Percentiles rank a stretch among this genome's conserved stretches.
Conservation (phyloP, 371 early-diverging fungal species). For the Basidiobolus meristosporus region DNA sequence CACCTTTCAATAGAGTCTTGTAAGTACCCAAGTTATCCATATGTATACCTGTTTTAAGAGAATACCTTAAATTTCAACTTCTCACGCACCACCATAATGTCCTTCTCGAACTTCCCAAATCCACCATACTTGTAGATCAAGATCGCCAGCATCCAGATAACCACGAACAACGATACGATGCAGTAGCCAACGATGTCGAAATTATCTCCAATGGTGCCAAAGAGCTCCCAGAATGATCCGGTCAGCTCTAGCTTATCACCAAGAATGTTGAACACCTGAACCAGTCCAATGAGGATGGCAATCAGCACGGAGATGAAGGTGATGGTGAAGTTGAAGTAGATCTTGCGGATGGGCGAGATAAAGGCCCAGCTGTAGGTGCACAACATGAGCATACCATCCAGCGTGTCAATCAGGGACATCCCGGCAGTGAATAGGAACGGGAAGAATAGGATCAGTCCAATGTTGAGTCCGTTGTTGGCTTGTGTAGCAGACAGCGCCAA, state of each 20-base stretch:
- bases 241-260: conserved; percentile 18
- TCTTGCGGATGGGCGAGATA: too few relatives aligned
- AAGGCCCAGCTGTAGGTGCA: too few relatives aligned
- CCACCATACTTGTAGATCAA: conserved; percentile 17
- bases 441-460: conserved; percentile 26
- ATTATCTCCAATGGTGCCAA: too few relatives aligned
- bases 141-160: conserved; percentile 20
- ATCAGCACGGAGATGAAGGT: too few relatives aligned
- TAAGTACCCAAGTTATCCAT: too few relatives aligned
- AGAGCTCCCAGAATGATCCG: conserved; percentile 35
- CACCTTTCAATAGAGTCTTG: too few relatives aligned
- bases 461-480: conserved; percentile 19
- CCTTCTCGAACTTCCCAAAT: conserved; percentile 17
- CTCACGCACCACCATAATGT: too few relatives aligned
- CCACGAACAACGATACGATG: conserved; percentile 22
- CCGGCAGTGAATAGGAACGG: conserved; percentile 43
- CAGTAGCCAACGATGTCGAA: conserved; percentile 34
- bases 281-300: too few relatives aligned
- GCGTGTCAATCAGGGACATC: conserved; percentile 40
- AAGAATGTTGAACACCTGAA: conserved; percentile 25
- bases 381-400: too few relatives aligned
- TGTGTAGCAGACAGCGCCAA: conserved; percentile 26
- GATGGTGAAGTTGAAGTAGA: too few relatives aligned
- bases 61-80: too few relatives aligned
- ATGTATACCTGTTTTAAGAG: too few relatives aligned